These are phyloP conservation scores for Xylaria sp. DNA, from an alignment of 2,329 filamentous ascomycete species.

Conservation along the genomic window DNA sequence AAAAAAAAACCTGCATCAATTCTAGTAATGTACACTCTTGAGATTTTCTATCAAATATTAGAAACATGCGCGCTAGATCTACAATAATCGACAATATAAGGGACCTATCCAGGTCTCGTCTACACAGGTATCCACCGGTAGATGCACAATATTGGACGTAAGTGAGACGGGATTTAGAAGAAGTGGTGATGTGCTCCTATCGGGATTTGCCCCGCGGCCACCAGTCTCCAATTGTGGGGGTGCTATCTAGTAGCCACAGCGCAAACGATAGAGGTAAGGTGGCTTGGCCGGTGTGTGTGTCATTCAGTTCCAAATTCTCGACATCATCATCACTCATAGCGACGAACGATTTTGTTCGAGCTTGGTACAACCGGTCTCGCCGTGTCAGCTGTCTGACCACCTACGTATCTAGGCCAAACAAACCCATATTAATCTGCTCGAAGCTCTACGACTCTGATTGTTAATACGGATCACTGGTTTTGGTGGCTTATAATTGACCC, in stretches of 20 bases:
- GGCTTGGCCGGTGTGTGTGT: constrained; percentile 21
- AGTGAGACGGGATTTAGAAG: neutral
- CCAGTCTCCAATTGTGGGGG: neutral
- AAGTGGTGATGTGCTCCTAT: constrained; percentile 2
- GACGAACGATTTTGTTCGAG: neutral
- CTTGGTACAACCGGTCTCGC: neutral
- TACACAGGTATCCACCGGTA: no score
- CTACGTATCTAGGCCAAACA: neutral
- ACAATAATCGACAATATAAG: no score
- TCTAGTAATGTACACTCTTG: no score
- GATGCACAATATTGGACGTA: no score
- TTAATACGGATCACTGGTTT: neutral
- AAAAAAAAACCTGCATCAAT: no score
- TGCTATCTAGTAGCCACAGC: neutral
- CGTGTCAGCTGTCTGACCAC: neutral
- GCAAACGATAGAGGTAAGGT: constrained; percentile 12
- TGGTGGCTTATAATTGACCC: neutral
- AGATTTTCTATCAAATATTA: no score
- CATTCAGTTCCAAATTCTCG: constrained; percentile 5
- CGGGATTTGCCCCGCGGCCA: constrained; percentile 23
- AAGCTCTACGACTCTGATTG: neutral
- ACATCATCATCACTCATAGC: neutral
- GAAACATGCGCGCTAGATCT: no score
- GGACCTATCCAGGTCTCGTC: no score
- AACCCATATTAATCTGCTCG: no score